These are phyloP conservation scores for Sugiyamaella valdiviana DNA, from an alignment of 805 yeast species.

Conservation along the genomic window DNA sequence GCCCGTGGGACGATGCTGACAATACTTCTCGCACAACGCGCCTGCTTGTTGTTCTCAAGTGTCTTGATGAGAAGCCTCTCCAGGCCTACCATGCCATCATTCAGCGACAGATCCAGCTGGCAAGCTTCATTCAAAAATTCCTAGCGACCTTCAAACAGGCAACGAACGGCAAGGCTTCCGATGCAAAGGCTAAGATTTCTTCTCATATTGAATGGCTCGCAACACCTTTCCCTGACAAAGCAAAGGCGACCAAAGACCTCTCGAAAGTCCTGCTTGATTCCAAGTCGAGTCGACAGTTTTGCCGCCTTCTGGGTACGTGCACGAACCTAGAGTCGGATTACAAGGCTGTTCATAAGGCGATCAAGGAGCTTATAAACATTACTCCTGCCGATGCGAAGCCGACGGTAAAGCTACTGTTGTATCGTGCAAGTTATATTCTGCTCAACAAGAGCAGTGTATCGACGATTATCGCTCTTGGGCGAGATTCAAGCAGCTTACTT, in stretches of 20 bases:
- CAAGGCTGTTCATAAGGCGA: conserved; percentile 51
- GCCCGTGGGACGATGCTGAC: conserved; percentile 44
- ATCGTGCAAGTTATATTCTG: conserved; percentile 53
- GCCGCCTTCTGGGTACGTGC: conserved; percentile 50
- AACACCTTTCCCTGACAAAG: conserved; percentile 48
- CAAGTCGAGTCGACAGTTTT: conserved; percentile 50
- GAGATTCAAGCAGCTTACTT: conserved; percentile 32
- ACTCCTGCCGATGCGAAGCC: conserved; percentile 46
- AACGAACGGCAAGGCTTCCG: background rate
- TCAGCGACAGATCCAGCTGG: conserved; percentile 48
- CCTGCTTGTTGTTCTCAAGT: conserved; percentile 42
- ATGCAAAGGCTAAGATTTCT: conserved; percentile 41
- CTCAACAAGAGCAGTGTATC: conserved; percentile 62
- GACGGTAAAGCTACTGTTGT: conserved; percentile 52
- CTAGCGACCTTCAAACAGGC: conserved; percentile 5
- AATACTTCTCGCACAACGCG: conserved; percentile 45
- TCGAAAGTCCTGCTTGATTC: conserved; percentile 47
- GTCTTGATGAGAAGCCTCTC: conserved; percentile 51
- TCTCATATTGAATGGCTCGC: conserved; percentile 52
- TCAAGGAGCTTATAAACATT: conserved; percentile 46
- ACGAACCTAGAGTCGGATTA: conserved; percentile 54
- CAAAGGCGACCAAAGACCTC: conserved; percentile 29
- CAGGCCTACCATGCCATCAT: conserved; percentile 64
- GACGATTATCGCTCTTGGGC: conserved; percentile 44
- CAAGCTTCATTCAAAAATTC: conserved; percentile 39